phyloP scores from a whole-genome alignment of 1,284 basidiomycete genomes.

The Rhodotorula sp. region DNA sequence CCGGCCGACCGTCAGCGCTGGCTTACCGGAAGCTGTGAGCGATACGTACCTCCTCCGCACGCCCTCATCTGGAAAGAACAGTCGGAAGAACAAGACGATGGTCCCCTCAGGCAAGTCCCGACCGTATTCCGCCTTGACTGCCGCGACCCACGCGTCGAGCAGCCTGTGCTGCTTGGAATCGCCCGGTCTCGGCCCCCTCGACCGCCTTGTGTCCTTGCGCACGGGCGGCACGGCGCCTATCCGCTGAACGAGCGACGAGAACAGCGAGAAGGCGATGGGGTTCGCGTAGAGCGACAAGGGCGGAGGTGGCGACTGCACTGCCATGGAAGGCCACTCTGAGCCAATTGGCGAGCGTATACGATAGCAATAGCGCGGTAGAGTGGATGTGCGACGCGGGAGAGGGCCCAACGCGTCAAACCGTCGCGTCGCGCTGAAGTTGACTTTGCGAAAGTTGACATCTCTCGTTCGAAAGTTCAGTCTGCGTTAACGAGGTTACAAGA shows the following conservation, averaged over 20 bases:
- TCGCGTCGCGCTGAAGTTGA: neutral
- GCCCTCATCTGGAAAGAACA: slow-evolving; percentile 81
- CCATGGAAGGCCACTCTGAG: neutral
- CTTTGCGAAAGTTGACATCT: neutral
- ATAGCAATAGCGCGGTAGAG: neutral
- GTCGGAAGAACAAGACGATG: slow-evolving; percentile 57
- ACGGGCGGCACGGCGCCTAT: slow-evolving; percentile 1
- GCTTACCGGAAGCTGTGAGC: neutral
- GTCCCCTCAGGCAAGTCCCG: slow-evolving; percentile 15
- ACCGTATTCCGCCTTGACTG: slow-evolving; percentile 4
- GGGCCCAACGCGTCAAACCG: neutral
- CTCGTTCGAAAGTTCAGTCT: no score
- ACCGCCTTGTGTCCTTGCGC: neutral
- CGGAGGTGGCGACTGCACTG: neutral
- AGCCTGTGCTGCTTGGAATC: slow-evolving; percentile 4
- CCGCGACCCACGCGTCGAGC: slow-evolving; percentile 13
- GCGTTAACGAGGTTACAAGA: no score
- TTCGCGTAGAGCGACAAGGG: slow-evolving; percentile 10
- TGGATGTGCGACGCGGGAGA: neutral
- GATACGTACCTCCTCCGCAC: slow-evolving; percentile 54
- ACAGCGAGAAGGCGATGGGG: slow-evolving; percentile 24
- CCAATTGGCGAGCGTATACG: neutral
- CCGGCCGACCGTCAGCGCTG: neutral
- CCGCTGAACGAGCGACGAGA: slow-evolving; percentile 13
- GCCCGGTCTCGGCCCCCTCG: neutral